Evolutionary conservation across 169 alveolate species (phyloP).

Genomic region (Eimeria falciformis): DNA sequence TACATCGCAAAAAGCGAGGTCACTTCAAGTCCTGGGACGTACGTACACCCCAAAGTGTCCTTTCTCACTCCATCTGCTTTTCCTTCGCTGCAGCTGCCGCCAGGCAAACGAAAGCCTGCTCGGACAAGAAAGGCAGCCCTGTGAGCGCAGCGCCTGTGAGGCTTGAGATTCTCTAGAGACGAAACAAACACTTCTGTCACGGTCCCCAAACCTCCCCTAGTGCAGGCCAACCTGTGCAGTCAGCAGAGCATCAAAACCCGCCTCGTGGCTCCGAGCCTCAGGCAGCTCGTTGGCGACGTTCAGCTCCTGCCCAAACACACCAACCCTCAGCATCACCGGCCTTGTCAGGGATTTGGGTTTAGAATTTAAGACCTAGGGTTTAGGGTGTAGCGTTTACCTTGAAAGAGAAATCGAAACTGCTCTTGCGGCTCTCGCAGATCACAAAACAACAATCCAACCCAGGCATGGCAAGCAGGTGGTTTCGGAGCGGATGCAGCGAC

Average conservation of each 20-base stretch:
- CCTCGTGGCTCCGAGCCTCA: slow-evolving; percentile 81
- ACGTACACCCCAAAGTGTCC: not conserved
- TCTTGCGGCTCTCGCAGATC: not conserved
- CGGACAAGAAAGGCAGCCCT: not conserved
- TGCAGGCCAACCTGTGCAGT: slow-evolving; percentile 82
- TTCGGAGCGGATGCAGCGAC: slow-evolving; percentile 9
- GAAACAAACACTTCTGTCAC: no score
- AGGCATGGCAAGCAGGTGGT: slow-evolving; percentile 17
- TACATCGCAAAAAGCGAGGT: not conserved
- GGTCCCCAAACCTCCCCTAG: no score
- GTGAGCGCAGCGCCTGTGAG: no score
- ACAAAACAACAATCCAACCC: not conserved
- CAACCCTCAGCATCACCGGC: not conserved
- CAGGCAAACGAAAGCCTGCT: slow-evolving; percentile 3
- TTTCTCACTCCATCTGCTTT: not conserved
- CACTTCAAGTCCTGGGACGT: not conserved
- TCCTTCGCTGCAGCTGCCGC: not conserved
- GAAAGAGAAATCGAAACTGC: slow-evolving; percentile 1
- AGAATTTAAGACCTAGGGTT: not conserved
- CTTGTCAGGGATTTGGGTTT: not conserved
- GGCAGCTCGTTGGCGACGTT: slow-evolving; percentile 57
- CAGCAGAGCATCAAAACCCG: slow-evolving; percentile 84
- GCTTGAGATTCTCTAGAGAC: no score
- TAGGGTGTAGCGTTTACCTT: slow-evolving; percentile 11
- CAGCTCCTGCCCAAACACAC: slow-evolving; percentile 41